phyloP scores from a whole-genome alignment of 495 filamentous ascomycete genomes.

The Penicillium canescens region DNA sequence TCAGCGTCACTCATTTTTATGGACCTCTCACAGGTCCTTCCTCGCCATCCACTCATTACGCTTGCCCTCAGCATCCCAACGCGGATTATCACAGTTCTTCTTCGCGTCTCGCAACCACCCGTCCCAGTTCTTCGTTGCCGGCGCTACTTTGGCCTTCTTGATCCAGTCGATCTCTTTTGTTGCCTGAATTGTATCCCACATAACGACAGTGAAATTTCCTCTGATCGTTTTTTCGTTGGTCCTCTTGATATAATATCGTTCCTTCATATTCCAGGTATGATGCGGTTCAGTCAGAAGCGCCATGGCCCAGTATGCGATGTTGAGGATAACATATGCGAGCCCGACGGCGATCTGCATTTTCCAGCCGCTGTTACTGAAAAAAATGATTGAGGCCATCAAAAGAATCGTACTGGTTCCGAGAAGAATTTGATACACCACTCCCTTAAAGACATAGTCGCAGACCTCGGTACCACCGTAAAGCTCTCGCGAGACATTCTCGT shows the following conservation, averaged over 20 bases:
- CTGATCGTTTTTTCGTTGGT: conserved; percentile 11
- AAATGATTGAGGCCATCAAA: conserved; percentile 60
- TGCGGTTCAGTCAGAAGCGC: conserved; percentile 4
- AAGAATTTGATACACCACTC: conserved; percentile 44
- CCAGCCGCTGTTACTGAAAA: conserved; percentile 62
- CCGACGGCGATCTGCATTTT: conserved; percentile 58
- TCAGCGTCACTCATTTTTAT: too few relatives aligned
- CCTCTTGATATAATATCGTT: conserved; percentile 20
- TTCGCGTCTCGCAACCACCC: conserved; percentile 52
- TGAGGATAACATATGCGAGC: conserved; percentile 56
- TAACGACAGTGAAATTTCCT: conserved; percentile 49
- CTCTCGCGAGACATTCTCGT: conserved; percentile 63
- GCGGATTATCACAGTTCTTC: conserved; percentile 24
- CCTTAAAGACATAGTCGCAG: conserved; percentile 50
- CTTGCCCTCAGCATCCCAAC: conserved; percentile 47
- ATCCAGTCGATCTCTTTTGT: conserved; percentile 52
- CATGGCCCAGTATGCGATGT: conserved; percentile 56
- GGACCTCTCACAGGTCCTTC: neutral
- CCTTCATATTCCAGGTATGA: conserved; percentile 13
- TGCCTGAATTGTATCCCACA: conserved; percentile 57
- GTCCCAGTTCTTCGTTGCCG: conserved; percentile 49
- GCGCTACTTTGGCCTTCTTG: conserved; percentile 44
- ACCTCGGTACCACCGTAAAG: conserved; percentile 62
- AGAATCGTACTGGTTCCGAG: conserved; percentile 59
- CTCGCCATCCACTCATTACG: conserved; percentile 42